A percentile compares a stretch with the other conserved stretches of the same genome.
Conservation (phyloP, 1,139 yeast genomes). For the Saccharomyces pastorianus region DNA sequence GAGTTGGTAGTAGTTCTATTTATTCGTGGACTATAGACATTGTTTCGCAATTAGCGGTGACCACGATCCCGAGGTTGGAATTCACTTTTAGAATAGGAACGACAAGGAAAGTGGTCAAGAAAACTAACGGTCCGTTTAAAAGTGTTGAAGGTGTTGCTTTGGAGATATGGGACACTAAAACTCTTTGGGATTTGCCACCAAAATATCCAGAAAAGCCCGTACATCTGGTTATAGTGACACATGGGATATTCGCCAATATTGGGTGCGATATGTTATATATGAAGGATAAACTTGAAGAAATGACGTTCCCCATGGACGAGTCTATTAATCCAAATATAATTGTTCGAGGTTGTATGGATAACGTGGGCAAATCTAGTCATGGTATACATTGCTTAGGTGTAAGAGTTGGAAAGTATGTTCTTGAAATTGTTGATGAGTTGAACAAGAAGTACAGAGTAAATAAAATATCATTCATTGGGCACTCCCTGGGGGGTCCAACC, state of each 20-base stretch:
- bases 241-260: conserved; percentile 59
- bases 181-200: conserved; percentile 46
- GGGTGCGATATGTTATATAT: conserved; percentile 57
- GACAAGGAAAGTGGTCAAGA: conserved; percentile 14
- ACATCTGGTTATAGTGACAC: conserved; percentile 54
- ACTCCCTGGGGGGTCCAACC: conserved; percentile 59
- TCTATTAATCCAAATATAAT: conserved; percentile 37
- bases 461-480: conserved; percentile 55
- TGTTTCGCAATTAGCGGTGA: conserved; percentile 45
- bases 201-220: conserved; percentile 38
- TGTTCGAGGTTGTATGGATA: conserved; percentile 52
- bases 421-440: conserved; percentile 38
- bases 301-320: conserved; percentile 16
- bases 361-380: conserved; percentile 53
- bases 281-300: conserved; percentile 47
- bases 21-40: conserved; percentile 53
- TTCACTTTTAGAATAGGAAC: conserved; percentile 28
- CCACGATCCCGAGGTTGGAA: conserved; percentile 32
- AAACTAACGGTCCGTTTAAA: conserved; percentile 5
- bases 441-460: conserved; percentile 35
- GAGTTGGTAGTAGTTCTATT: conserved; percentile 11
- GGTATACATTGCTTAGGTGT: conserved; percentile 56
- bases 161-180: conserved; percentile 40
- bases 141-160: conserved; percentile 29
- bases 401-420: conserved; percentile 49